Conservation (phyloP, 441 rosid species). For the Euphorbia corollata region DNA sequence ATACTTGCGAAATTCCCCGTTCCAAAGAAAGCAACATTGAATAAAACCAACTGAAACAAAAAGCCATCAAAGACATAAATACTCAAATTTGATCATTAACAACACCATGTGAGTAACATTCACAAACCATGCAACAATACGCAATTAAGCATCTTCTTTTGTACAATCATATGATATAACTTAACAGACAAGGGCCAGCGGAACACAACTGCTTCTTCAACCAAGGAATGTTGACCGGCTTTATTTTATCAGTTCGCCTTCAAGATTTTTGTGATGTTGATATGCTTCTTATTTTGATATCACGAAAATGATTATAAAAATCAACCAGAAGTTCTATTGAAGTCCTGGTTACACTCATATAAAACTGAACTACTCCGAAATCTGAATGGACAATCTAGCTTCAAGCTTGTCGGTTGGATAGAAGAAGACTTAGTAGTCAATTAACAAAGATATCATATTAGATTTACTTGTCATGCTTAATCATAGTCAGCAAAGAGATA, state of each 20-base stretch:
- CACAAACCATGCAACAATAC: background rate
- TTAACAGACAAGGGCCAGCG: background rate
- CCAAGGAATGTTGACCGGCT: background rate
- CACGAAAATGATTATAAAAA: background rate
- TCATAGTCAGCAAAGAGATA: background rate
- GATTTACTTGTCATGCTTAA: background rate
- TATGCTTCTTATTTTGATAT: background rate
- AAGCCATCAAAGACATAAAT: conserved; percentile 20
- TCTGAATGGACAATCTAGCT: background rate
- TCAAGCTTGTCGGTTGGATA: background rate
- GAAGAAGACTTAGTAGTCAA: background rate
- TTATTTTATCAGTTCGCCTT: background rate
- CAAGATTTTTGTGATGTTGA: background rate
- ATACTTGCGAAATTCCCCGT: conserved; percentile 97
- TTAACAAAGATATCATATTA: background rate
- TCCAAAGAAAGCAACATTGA: conserved; percentile 93
- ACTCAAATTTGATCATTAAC: conserved; percentile 2
- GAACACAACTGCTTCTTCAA: background rate
- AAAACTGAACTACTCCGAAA: background rate
- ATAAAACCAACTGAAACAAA: conserved; percentile 66
- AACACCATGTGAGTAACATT: background rate
- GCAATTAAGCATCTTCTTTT: background rate
- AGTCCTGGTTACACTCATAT: background rate
- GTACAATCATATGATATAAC: background rate
- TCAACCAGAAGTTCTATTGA: background rate